A percentile compares a stretch with the other conserved stretches of the same genome.
phyloP scores from a whole-genome alignment of 768 basidiomycete species.

The Trametes gibbosa region DNA sequence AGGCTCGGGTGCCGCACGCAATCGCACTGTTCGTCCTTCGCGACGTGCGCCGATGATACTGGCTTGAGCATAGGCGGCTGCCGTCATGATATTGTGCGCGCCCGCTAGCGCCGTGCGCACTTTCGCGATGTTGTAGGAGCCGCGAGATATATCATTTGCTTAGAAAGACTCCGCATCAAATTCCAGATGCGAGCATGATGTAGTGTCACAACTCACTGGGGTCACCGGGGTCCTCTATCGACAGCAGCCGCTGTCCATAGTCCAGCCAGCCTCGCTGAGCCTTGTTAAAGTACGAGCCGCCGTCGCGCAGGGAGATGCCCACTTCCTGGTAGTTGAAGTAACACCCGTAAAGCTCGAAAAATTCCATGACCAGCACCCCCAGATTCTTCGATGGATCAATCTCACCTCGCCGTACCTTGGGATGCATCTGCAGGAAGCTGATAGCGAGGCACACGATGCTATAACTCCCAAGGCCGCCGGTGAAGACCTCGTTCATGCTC shows the following conservation, averaged over 20 bases:
- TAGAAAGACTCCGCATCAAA: background rate
- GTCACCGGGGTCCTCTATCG: constrained; percentile 94
- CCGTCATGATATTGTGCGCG: constrained; percentile 73
- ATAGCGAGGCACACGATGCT: constrained; percentile 91
- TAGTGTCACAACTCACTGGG: constrained; percentile 52
- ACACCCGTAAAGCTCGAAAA: constrained; percentile 92
- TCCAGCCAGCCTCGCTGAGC: constrained; percentile 78
- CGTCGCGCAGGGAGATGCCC: constrained; percentile 84
- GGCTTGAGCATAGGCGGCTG: constrained; percentile 64
- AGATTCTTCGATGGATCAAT: constrained; percentile 86
- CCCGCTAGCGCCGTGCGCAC: constrained; percentile 85
- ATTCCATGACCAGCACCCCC: constrained; percentile 94
- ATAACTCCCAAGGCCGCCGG: constrained; percentile 92
- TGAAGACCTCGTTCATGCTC: constrained; percentile 97
- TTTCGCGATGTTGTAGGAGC: constrained; percentile 79
- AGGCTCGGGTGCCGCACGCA: constrained; percentile 44
- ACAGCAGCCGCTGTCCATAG: constrained; percentile 57
- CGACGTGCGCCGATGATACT: constrained; percentile 58
- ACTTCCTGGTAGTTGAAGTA: constrained; percentile 90
- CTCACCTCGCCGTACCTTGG: constrained; percentile 85
- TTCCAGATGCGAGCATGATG: background rate
- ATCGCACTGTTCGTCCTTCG: constrained; percentile 44
- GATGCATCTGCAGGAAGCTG: constrained; percentile 96
- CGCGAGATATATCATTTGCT: constrained; percentile 94
- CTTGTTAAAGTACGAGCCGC: constrained; percentile 90